Evolutionary conservation across 192 early-diverging fungal genomes (phyloP).

Genomic region (Linnemannia exigua): DNA sequence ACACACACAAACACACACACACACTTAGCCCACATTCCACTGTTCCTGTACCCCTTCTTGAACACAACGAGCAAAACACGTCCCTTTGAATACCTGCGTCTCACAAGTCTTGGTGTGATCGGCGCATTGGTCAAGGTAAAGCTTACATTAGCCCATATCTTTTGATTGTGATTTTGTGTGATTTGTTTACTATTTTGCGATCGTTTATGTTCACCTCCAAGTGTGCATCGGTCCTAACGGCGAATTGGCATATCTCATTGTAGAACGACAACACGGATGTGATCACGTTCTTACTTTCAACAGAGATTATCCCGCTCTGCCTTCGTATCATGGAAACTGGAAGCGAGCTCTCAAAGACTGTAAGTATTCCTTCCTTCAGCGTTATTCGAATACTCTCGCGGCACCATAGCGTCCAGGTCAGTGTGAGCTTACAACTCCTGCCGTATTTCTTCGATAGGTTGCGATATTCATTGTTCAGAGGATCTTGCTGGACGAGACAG

Average conservation of each 20-base stretch:
- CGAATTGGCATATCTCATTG: not conserved
- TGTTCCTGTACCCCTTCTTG: constrained; percentile 98
- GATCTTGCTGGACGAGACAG: constrained; percentile 94
- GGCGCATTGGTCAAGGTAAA: constrained; percentile 94
- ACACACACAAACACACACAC: constrained; percentile 15
- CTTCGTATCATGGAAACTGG: constrained; percentile 99
- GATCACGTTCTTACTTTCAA: constrained; percentile 94
- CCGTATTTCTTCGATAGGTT: constrained; percentile 56
- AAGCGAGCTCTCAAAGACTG: constrained; percentile 96
- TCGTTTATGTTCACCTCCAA: not conserved
- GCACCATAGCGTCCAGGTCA: no score
- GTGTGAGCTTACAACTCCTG: not conserved
- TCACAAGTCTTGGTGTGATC: constrained; percentile 96
- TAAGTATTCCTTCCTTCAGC: constrained; percentile 11
- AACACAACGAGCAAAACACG: constrained; percentile 96
- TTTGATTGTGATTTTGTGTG: not conserved
- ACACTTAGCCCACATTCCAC: constrained; percentile 90
- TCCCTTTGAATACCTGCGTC: constrained; percentile 95
- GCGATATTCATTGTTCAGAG: constrained; percentile 99
- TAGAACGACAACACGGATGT: constrained; percentile 97
- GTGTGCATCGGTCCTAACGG: not conserved
- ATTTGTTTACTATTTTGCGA: not conserved
- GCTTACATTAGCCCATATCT: not conserved
- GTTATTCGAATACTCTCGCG: no score
- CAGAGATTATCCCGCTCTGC: constrained; percentile 98